Percentiles rank a stretch among this genome's conserved stretches.
phyloP scores from a whole-genome alignment of 306 rosid genomes.

The Lotus japonicus region DNA sequence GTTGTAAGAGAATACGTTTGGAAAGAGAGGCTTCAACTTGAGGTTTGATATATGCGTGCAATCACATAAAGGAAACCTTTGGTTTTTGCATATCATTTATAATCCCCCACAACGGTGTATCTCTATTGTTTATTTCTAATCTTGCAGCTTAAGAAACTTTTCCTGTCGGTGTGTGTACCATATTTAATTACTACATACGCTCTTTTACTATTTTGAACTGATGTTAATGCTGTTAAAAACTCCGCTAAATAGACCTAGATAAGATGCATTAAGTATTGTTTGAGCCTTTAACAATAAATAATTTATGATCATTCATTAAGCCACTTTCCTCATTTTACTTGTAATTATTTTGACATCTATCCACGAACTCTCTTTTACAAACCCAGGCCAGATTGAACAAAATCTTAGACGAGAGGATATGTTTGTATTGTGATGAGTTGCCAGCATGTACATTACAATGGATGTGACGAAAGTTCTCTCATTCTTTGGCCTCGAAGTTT shows the following conservation, averaged over 20 bases:
- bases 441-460: background rate
- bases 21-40: conserved; percentile 55
- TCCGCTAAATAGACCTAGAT: conserved; percentile 30
- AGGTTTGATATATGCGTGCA: conserved; percentile 42
- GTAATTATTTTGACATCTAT: background rate
- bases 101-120: conserved; percentile 9
- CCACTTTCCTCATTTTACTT: background rate
- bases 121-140: conserved; percentile 19
- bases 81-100: conserved; percentile 31
- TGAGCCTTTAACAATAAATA: conserved; percentile 24
- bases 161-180: conserved; percentile 51
- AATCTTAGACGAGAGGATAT: background rate
- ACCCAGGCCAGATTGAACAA: background rate
- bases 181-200: conserved; percentile 34
- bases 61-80: conserved; percentile 42
- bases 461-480: background rate
- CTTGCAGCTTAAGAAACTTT: conserved; percentile 46
- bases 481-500: background rate
- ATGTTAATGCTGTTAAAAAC: conserved; percentile 33
- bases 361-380: background rate
- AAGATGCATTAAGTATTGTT: conserved; percentile 18
- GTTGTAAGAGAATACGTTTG: conserved; percentile 66
- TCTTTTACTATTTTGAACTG: conserved; percentile 34
- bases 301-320: conserved; percentile 28
- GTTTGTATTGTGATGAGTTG: background rate